Conservation (phyloP, 2,329 filamentous ascomycete species). For the Bipolaris gigantea region DNA sequence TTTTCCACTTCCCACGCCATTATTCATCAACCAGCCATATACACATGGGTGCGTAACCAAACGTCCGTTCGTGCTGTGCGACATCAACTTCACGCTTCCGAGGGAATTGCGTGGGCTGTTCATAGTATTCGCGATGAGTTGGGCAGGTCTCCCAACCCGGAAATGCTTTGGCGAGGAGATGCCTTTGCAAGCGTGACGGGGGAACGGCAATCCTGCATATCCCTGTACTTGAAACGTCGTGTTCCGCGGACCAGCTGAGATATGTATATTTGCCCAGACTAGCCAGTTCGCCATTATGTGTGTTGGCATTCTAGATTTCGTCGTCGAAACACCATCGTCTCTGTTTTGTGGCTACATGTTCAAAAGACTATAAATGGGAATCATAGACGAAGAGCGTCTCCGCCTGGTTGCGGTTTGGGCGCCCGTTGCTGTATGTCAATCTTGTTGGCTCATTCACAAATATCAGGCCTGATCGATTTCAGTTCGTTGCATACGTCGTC, state of each 20-base stretch:
- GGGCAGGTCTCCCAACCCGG: constrained; percentile 20
- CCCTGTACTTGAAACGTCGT: constrained; percentile 15
- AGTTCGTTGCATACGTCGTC: constrained; percentile 30
- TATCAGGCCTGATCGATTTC: constrained; percentile 5
- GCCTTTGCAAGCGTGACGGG: constrained; percentile 15
- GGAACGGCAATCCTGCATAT: constrained; percentile 10
- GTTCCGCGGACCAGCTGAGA: constrained; percentile 20
- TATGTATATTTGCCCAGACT: constrained; percentile 21
- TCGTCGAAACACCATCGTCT: neutral
- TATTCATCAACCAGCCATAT: neutral
- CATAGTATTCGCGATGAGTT: neutral
- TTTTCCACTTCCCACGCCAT: neutral
- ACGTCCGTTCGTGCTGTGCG: neutral
- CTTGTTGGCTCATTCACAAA: neutral
- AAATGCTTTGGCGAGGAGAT: constrained; percentile 30
- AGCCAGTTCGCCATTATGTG: neutral
- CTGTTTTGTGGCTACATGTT: neutral
- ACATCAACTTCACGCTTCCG: neutral
- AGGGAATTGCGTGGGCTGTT: neutral
- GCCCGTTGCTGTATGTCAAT: constrained; percentile 28
- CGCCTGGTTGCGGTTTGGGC: constrained; percentile 25
- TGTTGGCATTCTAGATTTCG: neutral
- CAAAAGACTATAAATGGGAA: constrained; percentile 21
- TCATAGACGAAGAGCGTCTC: constrained; percentile 32
- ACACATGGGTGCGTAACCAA: neutral